phyloP scores from a whole-genome alignment of 768 basidiomycete species.

The Mycena haematopus region DNA sequence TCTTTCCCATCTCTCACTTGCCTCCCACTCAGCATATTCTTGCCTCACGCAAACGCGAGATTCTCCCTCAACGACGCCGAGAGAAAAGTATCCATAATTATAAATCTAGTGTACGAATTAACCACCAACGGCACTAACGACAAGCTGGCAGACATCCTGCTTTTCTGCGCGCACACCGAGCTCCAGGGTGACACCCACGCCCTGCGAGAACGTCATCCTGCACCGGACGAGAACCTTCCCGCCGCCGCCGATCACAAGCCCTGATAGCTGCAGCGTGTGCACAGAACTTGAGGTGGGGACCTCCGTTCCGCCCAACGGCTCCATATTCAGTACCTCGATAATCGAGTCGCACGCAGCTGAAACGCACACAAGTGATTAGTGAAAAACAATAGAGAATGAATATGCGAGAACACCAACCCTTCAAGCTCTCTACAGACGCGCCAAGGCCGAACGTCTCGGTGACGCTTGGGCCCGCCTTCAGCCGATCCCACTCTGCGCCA shows the following conservation, averaged over 20 bases:
- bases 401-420: slow-evolving; percentile 62
- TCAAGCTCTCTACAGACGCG: slow-evolving; percentile 90
- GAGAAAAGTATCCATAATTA: background rate
- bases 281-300: slow-evolving; percentile 81
- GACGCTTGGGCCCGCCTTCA: slow-evolving; percentile 75
- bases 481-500: slow-evolving; percentile 92
- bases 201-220: slow-evolving; percentile 93
- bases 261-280: slow-evolving; percentile 94
- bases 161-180: slow-evolving; percentile 91
- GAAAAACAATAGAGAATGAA: slow-evolving; percentile 23
- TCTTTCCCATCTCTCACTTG: too few relatives aligned
- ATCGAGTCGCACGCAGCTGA: slow-evolving; percentile 96
- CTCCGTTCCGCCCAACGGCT: slow-evolving; percentile 92
- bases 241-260: slow-evolving; percentile 88
- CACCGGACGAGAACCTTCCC: slow-evolving; percentile 96
- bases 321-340: slow-evolving; percentile 96
- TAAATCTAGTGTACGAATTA: slow-evolving; percentile 33
- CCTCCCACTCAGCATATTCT: too few relatives aligned
- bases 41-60: too few relatives aligned
- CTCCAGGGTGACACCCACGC: slow-evolving; percentile 92
- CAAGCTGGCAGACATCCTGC: slow-evolving; percentile 83
- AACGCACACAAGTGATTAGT: slow-evolving; percentile 28
- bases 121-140: slow-evolving; percentile 88
- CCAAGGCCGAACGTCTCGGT: slow-evolving; percentile 91
- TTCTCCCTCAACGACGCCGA: background rate